Evolutionary conservation across 345 rosid species (phyloP).

Genomic region (Angophora floribunda): DNA sequence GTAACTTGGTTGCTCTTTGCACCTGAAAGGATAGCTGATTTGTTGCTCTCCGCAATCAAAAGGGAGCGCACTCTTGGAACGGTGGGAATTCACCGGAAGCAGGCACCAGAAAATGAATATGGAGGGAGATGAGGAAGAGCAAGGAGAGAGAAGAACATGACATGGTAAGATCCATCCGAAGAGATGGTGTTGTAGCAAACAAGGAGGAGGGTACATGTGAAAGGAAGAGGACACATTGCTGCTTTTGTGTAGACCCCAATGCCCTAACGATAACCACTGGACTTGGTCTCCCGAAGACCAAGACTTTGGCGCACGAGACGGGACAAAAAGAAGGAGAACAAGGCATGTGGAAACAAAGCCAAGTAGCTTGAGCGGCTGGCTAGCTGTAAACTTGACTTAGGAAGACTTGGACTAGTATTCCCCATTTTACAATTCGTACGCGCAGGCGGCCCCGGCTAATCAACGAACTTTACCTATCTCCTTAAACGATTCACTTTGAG

Average conservation of each 20-base stretch:
- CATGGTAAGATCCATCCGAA: background rate
- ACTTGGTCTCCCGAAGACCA: background rate
- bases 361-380: background rate
- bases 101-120: background rate
- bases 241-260: background rate
- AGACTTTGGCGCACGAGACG: background rate
- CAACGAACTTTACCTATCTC: background rate
- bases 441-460: background rate
- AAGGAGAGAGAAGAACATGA: background rate
- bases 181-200: background rate
- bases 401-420: background rate
- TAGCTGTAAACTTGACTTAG: background rate
- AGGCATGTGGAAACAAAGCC: background rate
- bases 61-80: background rate
- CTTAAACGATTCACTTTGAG: too few species aligned
- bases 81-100: fast-evolving
- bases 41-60: background rate
- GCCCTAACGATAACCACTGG: background rate
- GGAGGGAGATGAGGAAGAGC: background rate
- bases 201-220: too few species aligned
- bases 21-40: background rate
- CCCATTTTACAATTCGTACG: background rate
- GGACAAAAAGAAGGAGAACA: background rate
- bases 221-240: background rate
- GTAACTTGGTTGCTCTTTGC: fast-evolving